Percentiles rank a stretch among this genome's conserved stretches.
Conservation (phyloP, 345 rosid genomes). For the Dipteronia dyeriana region DNA sequence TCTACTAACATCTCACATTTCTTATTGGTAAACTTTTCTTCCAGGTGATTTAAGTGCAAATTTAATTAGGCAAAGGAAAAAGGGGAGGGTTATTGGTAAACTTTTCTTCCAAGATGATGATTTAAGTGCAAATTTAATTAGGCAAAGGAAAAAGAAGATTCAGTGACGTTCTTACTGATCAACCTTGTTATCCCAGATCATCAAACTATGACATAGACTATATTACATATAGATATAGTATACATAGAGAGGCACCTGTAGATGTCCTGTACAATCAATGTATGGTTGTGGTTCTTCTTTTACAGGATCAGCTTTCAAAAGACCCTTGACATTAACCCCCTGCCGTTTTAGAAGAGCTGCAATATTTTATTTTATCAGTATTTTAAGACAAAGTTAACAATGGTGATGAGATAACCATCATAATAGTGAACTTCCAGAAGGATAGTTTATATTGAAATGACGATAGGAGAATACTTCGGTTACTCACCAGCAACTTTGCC, state of each 20-base stretch:
- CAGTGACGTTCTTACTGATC: background rate
- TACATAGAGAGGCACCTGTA: conserved; percentile 56
- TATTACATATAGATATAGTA: conserved; percentile 9
- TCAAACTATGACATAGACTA: background rate
- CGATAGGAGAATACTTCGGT: conserved; percentile 14
- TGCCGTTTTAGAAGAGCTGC: conserved; percentile 87
- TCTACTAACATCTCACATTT: background rate
- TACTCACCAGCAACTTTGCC: conserved; percentile 96
- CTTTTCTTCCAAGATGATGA: background rate
- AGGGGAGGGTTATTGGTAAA: too few relatives aligned
- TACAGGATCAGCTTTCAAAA: conserved; percentile 71
- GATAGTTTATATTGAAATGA: conserved; percentile 13
- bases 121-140: background rate
- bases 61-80: background rate
- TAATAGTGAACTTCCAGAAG: background rate
- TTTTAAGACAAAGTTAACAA: conserved; percentile 4
- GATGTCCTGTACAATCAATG: conserved; percentile 92
- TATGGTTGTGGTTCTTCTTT: conserved; percentile 83
- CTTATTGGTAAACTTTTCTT: background rate
- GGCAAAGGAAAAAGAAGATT: background rate
- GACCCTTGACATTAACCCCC: conserved; percentile 91
- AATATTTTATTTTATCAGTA: conserved; percentile 17
- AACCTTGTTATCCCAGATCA: background rate
- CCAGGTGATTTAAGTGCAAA: background rate
- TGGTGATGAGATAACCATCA: background rate